Conservation (phyloP, 345 rosid genomes). For the Brassica juncea region DNA sequence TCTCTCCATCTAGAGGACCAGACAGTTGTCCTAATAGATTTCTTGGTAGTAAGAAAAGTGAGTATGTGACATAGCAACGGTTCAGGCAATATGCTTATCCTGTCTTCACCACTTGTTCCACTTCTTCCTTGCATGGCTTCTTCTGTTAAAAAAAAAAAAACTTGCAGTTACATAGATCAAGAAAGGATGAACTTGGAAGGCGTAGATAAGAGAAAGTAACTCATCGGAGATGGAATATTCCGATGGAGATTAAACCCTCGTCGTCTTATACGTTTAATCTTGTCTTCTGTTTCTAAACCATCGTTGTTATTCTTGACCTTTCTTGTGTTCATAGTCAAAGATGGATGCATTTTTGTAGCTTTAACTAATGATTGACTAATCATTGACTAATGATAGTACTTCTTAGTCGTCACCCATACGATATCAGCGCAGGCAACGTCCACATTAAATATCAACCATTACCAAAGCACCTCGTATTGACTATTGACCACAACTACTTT, state of each 20-base stretch:
- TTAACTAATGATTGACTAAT: not conserved
- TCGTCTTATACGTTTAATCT: not conserved
- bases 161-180: not conserved
- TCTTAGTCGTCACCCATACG: not conserved
- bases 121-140: constrained; percentile 6
- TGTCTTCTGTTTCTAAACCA: not conserved
- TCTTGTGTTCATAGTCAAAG: not conserved
- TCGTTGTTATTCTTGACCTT: not conserved
- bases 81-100: constrained; percentile 24
- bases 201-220: not conserved
- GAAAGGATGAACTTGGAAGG: no score
- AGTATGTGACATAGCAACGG: constrained; percentile 17
- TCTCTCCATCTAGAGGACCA: constrained; percentile 25
- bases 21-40: constrained; percentile 9
- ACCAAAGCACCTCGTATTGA: no score
- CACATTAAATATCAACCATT: not conserved
- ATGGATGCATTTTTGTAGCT: not conserved
- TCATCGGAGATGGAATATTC: constrained; percentile 14
- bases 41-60: constrained; percentile 16
- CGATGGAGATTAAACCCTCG: not conserved
- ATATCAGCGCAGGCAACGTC: not conserved
- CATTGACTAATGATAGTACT: not conserved
- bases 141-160: no score
- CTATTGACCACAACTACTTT: no score
- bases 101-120: constrained; percentile 19